Conservation (phyloP, 495 filamentous ascomycete species). For the Aspergillus sclerotioniger region DNA sequence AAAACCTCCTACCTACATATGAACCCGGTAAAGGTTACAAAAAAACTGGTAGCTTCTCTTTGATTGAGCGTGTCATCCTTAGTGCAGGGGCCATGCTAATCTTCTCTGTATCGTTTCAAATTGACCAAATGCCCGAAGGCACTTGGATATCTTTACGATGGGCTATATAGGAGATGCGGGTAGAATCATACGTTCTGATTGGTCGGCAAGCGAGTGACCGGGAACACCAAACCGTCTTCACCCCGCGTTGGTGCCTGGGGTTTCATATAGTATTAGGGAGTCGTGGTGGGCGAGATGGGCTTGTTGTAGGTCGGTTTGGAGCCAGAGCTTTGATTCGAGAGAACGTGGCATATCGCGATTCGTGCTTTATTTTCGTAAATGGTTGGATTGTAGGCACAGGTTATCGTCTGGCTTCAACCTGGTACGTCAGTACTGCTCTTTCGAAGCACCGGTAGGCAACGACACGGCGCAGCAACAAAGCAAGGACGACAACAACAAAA, state of each 20-base stretch:
- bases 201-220: conserved; percentile 9
- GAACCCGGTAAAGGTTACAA: conserved; percentile 28
- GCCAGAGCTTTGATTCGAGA: no score
- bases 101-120: conserved; percentile 85
- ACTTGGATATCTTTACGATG: conserved; percentile 16
- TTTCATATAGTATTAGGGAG: background rate
- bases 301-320: no score
- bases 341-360: no score
- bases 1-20: conserved; percentile 19
- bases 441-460: no score
- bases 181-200: conserved; percentile 8
- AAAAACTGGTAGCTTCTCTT: conserved; percentile 90
- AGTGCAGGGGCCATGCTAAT: conserved; percentile 99
- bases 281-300: no score
- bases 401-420: no score
- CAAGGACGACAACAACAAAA: background rate
- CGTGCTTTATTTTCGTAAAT: no score
- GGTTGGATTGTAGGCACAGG: no score
- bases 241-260: background rate
- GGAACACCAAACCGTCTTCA: conserved; percentile 19
- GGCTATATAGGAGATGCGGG: conserved; percentile 21
- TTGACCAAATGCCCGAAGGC: conserved; percentile 82
- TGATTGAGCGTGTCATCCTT: conserved; percentile 99
- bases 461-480: no score
- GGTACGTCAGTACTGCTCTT: no score